A percentile compares a stretch with the other conserved stretches of the same genome.
These are phyloP conservation scores for Cynara cardunculus DNA, from an alignment of 129 eudicot species.

Conservation along the genomic window DNA sequence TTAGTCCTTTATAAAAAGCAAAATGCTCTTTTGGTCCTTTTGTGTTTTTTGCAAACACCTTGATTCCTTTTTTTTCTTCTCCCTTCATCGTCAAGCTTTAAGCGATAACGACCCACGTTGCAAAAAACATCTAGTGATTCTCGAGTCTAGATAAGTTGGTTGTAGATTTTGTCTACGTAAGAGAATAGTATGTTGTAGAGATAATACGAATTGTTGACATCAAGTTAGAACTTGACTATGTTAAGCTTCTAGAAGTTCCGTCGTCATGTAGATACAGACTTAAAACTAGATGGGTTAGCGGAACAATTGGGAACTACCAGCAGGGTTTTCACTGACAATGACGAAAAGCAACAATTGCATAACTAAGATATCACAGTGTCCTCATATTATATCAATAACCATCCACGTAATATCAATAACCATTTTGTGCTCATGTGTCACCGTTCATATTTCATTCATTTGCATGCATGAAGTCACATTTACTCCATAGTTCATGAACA, in stretches of 20 bases:
- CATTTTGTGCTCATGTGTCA: neutral
- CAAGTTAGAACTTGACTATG: neutral
- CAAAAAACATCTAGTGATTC: neutral
- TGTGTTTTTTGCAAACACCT: neutral
- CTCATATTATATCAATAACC: too few species aligned
- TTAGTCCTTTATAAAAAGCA: neutral
- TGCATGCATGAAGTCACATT: neutral
- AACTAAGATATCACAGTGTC: too few species aligned
- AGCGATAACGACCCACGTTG: neutral
- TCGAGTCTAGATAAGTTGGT: neutral
- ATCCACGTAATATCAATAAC: too few species aligned
- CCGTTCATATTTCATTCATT: neutral
- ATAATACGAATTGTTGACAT: neutral
- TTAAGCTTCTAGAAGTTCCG: neutral
- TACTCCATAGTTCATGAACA: neutral
- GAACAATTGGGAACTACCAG: neutral
- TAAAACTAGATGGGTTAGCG: neutral
- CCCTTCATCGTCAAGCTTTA: too few species aligned
- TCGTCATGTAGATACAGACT: neutral
- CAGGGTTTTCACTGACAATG: too few species aligned
- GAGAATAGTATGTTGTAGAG: neutral
- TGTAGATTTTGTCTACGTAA: neutral
- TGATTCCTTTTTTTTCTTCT: too few species aligned
- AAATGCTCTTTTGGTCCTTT: neutral
- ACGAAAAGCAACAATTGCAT: too few species aligned